Base-by-base conservation (phyloP, 2,329 filamentous ascomycete species). In the Cladobotryum mycophilum region DNA sequence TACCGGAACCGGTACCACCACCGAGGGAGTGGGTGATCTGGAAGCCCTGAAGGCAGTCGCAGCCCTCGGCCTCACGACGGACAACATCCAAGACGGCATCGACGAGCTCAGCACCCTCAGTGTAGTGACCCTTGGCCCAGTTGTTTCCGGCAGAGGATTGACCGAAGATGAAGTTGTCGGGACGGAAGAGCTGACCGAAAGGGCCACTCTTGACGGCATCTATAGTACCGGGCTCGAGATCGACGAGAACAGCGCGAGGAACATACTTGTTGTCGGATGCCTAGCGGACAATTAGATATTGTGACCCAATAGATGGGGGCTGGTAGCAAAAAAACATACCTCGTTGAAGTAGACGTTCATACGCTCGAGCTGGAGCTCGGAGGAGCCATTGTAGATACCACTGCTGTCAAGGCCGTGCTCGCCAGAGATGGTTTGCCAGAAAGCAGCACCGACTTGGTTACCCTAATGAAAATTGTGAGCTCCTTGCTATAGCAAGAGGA, bases 111-210 rank as follows among this genome's bases (percentile, higher is more conserved):
- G 93, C 93, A 84, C 93, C 93, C 81, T 99, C 93, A 60, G 93
- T 99, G 84, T 99, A 99, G 75, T 99, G 93, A 79, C 93, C 93
- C 86, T 97, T 99, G 76, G 93, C 93, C 93, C 93, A 99, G 86
- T 97, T 97, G 89, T 99, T 99, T 78, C 93, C 93, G 73, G 93
- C 93, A 83, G 93, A 92, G 66, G 93, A 97, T 81, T 97, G 93
- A 66, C 93, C 93, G 75, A 97, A 97, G 70, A 97, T 90, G 78
- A 97, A 97, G 87, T 97, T 99, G 81, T 99, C 93, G 71, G 93
- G 93, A 61, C 93, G 91, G 90, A 99, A 97, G 64, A 99, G 90
- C 80, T 96, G 88, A 65, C 93, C 93, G 73, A 97, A 97, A 61
- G 93, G 93, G 74, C 93, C 92, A 65, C 92, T 89, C 73, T 92